Evolutionary conservation across 83 land plant genomes (phyloP).

Genomic region (Picea abies): DNA sequence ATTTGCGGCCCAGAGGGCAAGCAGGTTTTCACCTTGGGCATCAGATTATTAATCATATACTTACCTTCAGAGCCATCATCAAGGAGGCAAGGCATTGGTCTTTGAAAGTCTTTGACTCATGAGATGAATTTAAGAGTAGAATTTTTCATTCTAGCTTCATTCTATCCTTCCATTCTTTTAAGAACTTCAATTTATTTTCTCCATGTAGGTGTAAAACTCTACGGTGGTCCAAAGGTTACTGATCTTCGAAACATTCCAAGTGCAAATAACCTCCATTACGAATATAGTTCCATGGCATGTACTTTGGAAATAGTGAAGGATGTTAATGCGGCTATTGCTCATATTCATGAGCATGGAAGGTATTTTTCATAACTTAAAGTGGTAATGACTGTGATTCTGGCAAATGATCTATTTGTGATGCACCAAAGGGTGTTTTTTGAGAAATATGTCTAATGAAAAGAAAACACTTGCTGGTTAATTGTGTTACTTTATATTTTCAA

Average conservation of each 20-base stretch:
- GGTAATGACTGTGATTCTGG: neutral
- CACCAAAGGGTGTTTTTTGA: neutral
- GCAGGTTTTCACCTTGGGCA: too few relatives aligned
- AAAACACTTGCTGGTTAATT: neutral
- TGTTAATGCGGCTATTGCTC: constrained; percentile 83
- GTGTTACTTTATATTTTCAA: neutral
- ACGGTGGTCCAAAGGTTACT: constrained; percentile 80
- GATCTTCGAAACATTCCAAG: constrained; percentile 57
- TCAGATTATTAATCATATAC: too few relatives aligned
- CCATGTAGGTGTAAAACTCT: constrained; percentile 74
- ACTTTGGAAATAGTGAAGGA: constrained; percentile 92
- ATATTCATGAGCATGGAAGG: constrained; percentile 95
- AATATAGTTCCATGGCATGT: constrained; percentile 86
- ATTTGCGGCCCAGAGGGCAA: too few relatives aligned
- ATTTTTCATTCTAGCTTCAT: too few relatives aligned
- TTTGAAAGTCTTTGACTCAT: too few relatives aligned
- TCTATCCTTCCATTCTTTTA: too few relatives aligned
- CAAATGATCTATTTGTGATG: neutral
- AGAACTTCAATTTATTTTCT: too few relatives aligned
- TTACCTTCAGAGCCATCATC: too few relatives aligned
- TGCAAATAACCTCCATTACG: constrained; percentile 78
- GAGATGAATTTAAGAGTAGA: too few relatives aligned
- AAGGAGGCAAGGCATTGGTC: too few relatives aligned
- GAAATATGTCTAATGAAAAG: neutral
- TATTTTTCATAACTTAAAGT: constrained; percentile 17